A percentile compares a stretch with the other conserved stretches of the same genome.
These are phyloP conservation scores for Fusarium stilboides DNA, from an alignment of 2,329 filamentous ascomycete genomes.

Conservation along the genomic window DNA sequence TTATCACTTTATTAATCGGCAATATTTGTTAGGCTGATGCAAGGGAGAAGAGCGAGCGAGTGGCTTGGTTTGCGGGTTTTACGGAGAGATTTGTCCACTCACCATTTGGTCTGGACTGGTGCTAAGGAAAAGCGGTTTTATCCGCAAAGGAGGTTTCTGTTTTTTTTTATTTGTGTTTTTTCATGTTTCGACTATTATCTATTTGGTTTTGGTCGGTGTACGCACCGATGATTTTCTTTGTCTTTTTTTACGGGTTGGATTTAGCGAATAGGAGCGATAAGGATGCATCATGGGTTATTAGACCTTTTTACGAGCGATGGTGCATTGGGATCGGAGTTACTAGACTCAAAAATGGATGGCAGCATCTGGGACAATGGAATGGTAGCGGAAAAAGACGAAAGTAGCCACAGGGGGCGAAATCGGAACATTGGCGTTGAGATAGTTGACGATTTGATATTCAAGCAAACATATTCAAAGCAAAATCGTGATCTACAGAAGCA, in stretches of 20 bases:
- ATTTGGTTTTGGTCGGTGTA: slow-evolving; percentile 11
- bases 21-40: slow-evolving; percentile 31
- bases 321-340: slow-evolving; percentile 37
- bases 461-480: slow-evolving; percentile 7
- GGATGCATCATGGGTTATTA: slow-evolving; percentile 43
- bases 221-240: background rate
- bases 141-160: slow-evolving; percentile 26
- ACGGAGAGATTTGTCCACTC: slow-evolving; percentile 27
- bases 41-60: slow-evolving; percentile 40
- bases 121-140: slow-evolving; percentile 34
- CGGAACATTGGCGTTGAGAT: slow-evolving; percentile 28
- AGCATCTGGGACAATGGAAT: slow-evolving; percentile 29
- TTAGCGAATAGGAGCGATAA: slow-evolving; percentile 12
- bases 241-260: slow-evolving; percentile 3
- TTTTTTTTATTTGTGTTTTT: slow-evolving; percentile 31
- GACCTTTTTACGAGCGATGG: slow-evolving; percentile 39
- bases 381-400: slow-evolving; percentile 28
- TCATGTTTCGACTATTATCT: slow-evolving; percentile 30
- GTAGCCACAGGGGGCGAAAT: slow-evolving; percentile 36
- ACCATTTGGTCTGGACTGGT: slow-evolving; percentile 35
- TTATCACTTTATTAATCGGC: slow-evolving; percentile 40
- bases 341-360: slow-evolving; percentile 37
- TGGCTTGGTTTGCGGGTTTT: slow-evolving; percentile 35
- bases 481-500: background rate
- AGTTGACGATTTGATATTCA: slow-evolving; percentile 33